Evolutionary conservation across 768 basidiomycete genomes (phyloP).

Genomic region (Pulveroboletus sp.): DNA sequence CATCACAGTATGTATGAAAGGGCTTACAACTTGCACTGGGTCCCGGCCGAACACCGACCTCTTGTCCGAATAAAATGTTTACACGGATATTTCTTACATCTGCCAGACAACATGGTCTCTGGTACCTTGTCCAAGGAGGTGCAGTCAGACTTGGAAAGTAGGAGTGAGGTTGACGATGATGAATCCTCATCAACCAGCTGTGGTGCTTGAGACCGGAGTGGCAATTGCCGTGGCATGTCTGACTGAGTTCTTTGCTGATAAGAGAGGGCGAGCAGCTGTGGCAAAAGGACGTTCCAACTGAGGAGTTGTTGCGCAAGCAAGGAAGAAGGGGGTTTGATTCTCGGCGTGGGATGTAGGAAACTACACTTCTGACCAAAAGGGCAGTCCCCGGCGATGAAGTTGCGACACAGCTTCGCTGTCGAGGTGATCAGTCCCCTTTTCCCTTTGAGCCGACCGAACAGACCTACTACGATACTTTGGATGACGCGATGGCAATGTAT

Average conservation of each 20-base stretch:
- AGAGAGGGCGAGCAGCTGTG: constrained; percentile 14
- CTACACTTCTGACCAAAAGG: constrained; percentile 36
- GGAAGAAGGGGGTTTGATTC: constrained; percentile 10
- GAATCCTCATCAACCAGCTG: constrained; percentile 18
- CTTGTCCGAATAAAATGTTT: constrained; percentile 38
- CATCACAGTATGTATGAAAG: constrained; percentile 1
- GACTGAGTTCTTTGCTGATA: background rate
- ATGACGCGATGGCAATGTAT: constrained; percentile 10
- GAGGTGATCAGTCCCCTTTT: constrained; percentile 1
- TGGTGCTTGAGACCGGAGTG: constrained; percentile 4
- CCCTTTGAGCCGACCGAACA: background rate
- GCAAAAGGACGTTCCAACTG: constrained; percentile 15
- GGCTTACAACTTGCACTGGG: constrained; percentile 39
- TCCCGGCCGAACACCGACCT: constrained; percentile 41
- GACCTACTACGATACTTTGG: constrained; percentile 32
- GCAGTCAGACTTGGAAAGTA: constrained; percentile 22
- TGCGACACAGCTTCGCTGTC: constrained; percentile 36
- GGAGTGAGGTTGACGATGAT: constrained; percentile 17
- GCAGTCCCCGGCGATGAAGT: constrained; percentile 34
- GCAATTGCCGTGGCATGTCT: background rate
- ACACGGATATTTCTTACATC: constrained; percentile 35
- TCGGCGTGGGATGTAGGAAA: constrained; percentile 31
- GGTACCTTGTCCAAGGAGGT: constrained; percentile 8
- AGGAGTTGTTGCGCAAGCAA: constrained; percentile 14
- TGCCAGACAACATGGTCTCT: background rate